Percentiles rank a stretch among this genome's conserved stretches.
Conservation (phyloP, 345 rosid species). For the Clarkia xantiana region DNA sequence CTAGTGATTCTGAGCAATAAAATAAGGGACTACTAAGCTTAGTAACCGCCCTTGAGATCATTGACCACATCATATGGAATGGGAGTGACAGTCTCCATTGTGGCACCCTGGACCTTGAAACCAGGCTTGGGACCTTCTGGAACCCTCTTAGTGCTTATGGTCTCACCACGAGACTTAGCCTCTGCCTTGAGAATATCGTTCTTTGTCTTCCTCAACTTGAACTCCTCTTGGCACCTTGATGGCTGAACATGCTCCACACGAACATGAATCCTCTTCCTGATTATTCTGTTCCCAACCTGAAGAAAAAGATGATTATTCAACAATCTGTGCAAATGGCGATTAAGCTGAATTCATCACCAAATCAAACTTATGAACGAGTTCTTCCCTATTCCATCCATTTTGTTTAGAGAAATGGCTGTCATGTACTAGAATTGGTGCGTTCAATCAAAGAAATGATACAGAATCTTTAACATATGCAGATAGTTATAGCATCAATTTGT, state of each 20-base stretch:
- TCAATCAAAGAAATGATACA: too few species aligned
- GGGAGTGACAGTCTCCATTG: conserved; percentile 61
- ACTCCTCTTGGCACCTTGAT: conserved; percentile 58
- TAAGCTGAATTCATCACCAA: too few species aligned
- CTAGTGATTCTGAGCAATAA: too few species aligned
- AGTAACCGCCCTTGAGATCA: conserved; percentile 82
- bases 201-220: conserved; percentile 33
- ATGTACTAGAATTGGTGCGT: too few species aligned
- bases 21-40: too few species aligned
- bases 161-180: conserved; percentile 55
- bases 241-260: conserved; percentile 65
- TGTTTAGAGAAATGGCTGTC: too few species aligned
- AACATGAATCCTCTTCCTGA: conserved; percentile 69
- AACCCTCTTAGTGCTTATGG: conserved; percentile 65
- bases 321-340: background rate
- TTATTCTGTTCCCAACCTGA: conserved; percentile 56
- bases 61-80: conserved; percentile 81
- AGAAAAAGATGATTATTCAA: background rate
- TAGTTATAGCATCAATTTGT: too few species aligned
- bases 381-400: too few species aligned
- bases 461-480: too few species aligned
- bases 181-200: conserved; percentile 59
- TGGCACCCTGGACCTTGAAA: conserved; percentile 74
- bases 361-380: too few species aligned
- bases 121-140: conserved; percentile 80